phyloP scores from a whole-genome alignment of 1,284 basidiomycete genomes.

The Sphagnurus paluster region DNA sequence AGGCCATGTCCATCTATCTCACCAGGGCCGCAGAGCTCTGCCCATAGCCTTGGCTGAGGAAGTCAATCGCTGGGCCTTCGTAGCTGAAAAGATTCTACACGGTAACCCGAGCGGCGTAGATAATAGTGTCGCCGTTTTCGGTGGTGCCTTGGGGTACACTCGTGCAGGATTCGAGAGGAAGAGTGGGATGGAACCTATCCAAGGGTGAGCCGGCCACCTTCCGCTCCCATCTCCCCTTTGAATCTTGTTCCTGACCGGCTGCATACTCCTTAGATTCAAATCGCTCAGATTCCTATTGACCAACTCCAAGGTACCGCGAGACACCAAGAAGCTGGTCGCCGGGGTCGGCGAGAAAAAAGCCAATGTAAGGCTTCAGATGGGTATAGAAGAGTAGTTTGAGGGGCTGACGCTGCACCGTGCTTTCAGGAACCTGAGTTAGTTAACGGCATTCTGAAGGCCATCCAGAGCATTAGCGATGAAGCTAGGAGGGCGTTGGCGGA shows the following conservation, averaged over 20 bases:
- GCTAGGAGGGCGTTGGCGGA: constrained; percentile 77
- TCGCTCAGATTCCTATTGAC: constrained; percentile 82
- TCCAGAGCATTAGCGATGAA: constrained; percentile 83
- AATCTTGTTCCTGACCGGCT: constrained; percentile 16
- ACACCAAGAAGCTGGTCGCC: constrained; percentile 94
- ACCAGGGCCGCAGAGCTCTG: constrained; percentile 66
- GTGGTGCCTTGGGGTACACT: constrained; percentile 92
- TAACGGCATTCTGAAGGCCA: constrained; percentile 69
- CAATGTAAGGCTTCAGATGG: constrained; percentile 44
- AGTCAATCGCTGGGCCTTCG: constrained; percentile 93
- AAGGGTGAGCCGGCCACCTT: constrained; percentile 78
- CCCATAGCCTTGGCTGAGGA: constrained; percentile 63
- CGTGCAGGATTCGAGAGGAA: constrained; percentile 76
- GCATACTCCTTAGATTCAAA: constrained; percentile 40
- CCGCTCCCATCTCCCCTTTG: constrained; percentile 12
- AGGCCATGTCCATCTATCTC: constrained; percentile 61
- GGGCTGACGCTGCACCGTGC: constrained; percentile 8
- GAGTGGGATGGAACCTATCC: constrained; percentile 82
- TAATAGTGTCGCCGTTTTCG: constrained; percentile 92
- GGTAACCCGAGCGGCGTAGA: constrained; percentile 98
- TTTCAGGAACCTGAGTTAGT: constrained; percentile 78
- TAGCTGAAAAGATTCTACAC: constrained; percentile 95
- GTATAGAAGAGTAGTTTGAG: constrained; percentile 8
- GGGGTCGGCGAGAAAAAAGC: constrained; percentile 78
- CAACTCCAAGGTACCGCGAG: constrained; percentile 89